These are phyloP conservation scores for Aaosphaeria arxii DNA, from an alignment of 2,329 filamentous ascomycete genomes.

Conservation along the genomic window DNA sequence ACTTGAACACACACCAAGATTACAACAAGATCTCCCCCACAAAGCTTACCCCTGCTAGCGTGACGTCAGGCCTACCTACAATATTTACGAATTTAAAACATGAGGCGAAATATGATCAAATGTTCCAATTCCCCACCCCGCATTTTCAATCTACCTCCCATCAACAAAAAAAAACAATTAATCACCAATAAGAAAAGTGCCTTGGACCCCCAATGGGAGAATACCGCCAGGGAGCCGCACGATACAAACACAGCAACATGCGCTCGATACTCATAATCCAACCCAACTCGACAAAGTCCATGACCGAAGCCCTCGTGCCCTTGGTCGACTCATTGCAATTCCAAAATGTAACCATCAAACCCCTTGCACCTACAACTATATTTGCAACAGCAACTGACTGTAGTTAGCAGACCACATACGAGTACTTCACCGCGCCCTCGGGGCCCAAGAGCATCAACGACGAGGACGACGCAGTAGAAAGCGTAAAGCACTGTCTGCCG, in stretches of 20 bases:
- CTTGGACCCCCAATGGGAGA: constrained; percentile 17
- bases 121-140: too few species aligned
- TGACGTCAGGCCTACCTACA: constrained; percentile 4
- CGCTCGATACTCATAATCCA: constrained; percentile 68
- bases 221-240: constrained; percentile 11
- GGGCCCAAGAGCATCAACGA: constrained; percentile 78
- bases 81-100: too few species aligned
- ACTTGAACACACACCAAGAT: too few species aligned
- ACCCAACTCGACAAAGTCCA: constrained; percentile 70
- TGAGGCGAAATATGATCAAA: too few species aligned
- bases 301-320: constrained; percentile 66
- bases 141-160: too few species aligned
- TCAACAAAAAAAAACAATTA: too few species aligned
- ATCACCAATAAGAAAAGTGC: neutral
- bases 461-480: constrained; percentile 63
- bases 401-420: constrained; percentile 45
- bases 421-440: constrained; percentile 64
- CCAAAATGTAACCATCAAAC: constrained; percentile 37
- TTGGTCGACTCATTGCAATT: constrained; percentile 45
- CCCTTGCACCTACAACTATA: constrained; percentile 23
- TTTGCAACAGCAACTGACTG: constrained; percentile 41
- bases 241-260: constrained; percentile 24
- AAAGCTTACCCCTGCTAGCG: constrained; percentile 4
- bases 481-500: constrained; percentile 60
- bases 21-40: too few species aligned